phyloP scores from a whole-genome alignment of 768 basidiomycete species.

The Lactarius tabidus region DNA sequence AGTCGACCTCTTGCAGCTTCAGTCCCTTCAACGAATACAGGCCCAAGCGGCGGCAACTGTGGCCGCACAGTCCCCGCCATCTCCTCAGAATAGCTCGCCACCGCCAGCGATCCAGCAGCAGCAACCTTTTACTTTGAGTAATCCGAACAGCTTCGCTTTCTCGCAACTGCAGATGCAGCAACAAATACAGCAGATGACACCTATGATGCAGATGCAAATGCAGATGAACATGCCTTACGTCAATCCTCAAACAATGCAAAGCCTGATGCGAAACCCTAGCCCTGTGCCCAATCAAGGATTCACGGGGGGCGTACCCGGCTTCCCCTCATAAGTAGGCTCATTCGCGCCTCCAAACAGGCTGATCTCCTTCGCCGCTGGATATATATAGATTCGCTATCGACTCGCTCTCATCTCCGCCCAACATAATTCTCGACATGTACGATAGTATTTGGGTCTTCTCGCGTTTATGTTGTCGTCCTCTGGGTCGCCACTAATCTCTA shows the following conservation, averaged over 20 bases:
- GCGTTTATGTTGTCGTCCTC: conserved; percentile 1
- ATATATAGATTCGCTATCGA: conserved; percentile 14
- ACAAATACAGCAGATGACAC: conserved; percentile 53
- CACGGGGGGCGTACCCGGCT: conserved; percentile 27
- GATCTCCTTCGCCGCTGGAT: conserved; percentile 7
- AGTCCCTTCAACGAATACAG: conserved; percentile 81
- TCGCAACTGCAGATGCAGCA: conserved; percentile 46
- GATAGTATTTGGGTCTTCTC: conserved; percentile 6
- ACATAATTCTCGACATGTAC: conserved; percentile 11
- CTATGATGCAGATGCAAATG: conserved; percentile 66
- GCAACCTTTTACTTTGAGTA: conserved; percentile 45
- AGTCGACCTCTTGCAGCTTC: conserved; percentile 14
- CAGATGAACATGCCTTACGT: conserved; percentile 49
- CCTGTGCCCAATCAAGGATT: conserved; percentile 47
- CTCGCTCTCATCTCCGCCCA: background rate
- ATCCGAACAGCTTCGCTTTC: conserved; percentile 53
- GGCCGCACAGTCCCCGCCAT: conserved; percentile 32
- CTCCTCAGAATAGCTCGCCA: conserved; percentile 32
- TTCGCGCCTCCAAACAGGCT: conserved; percentile 16
- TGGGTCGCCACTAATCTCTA: conserved; percentile 11
- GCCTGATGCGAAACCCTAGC: conserved; percentile 79
- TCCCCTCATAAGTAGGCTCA: conserved; percentile 19
- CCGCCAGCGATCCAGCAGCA: conserved; percentile 42
- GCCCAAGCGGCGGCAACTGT: conserved; percentile 34
- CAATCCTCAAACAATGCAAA: conserved; percentile 76